A percentile compares a stretch with the other conserved stretches of the same genome.
phyloP scores from a whole-genome alignment of 2,329 filamentous ascomycete genomes.

The Beauveria varroae region DNA sequence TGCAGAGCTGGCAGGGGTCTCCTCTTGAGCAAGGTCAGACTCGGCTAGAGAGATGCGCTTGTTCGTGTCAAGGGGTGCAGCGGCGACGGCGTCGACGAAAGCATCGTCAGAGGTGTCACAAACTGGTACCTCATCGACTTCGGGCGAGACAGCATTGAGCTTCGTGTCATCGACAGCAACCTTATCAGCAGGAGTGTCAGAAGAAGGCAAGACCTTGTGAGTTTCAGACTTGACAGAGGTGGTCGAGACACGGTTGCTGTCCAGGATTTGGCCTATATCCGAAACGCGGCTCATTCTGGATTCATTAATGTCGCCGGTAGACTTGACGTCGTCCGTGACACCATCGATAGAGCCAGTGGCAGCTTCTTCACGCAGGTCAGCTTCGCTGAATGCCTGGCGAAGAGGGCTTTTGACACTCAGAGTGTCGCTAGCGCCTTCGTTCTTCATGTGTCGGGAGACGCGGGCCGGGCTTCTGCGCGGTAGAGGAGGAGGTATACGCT shows the following conservation, averaged over 20 bases:
- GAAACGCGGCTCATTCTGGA: constrained; percentile 1
- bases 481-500: constrained; percentile 68
- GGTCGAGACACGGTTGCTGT: background rate
- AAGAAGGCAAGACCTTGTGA: background rate
- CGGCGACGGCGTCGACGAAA: background rate
- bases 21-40: background rate
- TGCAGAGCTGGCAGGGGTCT: background rate
- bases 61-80: background rate
- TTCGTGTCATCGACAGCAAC: background rate
- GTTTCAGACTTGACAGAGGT: background rate
- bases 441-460: constrained; percentile 41
- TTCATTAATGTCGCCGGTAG: constrained; percentile 5
- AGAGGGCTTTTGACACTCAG: constrained; percentile 41
- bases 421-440: constrained; percentile 55
- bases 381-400: constrained; percentile 38
- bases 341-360: background rate
- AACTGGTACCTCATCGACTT: background rate
- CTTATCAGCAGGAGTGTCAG: background rate
- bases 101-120: background rate
- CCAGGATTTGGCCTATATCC: background rate
- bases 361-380: constrained; percentile 18
- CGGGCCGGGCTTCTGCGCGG: constrained; percentile 69
- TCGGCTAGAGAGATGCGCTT: background rate
- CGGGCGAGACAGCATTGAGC: background rate
- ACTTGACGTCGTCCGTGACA: constrained; percentile 1